phyloP scores from a whole-genome alignment of 2,329 filamentous ascomycete species.

The Pseudogymnoascus sp. region DNA sequence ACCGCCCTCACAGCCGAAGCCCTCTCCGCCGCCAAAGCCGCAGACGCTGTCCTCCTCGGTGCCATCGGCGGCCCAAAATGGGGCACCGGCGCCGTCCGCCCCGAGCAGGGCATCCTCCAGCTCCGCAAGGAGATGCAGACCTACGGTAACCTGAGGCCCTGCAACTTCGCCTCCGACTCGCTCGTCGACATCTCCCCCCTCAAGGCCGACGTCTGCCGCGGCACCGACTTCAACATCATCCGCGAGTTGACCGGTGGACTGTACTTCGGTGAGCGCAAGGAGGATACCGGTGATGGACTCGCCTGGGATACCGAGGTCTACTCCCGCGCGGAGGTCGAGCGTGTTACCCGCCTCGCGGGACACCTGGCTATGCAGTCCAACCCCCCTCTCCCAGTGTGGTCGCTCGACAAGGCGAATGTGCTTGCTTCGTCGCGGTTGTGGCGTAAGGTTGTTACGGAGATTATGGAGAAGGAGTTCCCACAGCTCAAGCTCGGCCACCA shows the following conservation, averaged over 20 bases:
- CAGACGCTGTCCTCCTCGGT: constrained; percentile 84
- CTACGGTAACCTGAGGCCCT: constrained; percentile 92
- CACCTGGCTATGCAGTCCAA: constrained; percentile 70
- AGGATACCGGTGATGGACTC: constrained; percentile 65
- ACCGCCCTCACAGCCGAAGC: constrained; percentile 75
- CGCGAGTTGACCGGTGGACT: constrained; percentile 88
- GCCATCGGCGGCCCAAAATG: constrained; percentile 96
- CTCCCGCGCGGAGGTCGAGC: constrained; percentile 76
- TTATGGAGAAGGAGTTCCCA: constrained; percentile 84
- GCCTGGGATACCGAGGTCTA: constrained; percentile 86
- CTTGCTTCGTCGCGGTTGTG: constrained; percentile 84
- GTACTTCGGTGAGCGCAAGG: constrained; percentile 87
- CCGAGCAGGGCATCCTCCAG: constrained; percentile 83
- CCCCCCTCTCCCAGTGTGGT: constrained; percentile 73
- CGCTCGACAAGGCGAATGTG: constrained; percentile 93
- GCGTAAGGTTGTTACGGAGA: constrained; percentile 78
- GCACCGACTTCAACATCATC: constrained; percentile 86
- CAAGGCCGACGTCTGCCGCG: constrained; percentile 76
- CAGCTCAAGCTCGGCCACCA: constrained; percentile 79
- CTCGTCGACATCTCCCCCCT: constrained; percentile 81
- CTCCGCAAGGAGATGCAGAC: constrained; percentile 91
- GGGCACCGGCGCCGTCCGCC: constrained; percentile 80
- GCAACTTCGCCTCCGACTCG: constrained; percentile 85
- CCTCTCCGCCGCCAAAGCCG: constrained; percentile 72
- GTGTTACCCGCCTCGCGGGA: constrained; percentile 74